Base-by-base conservation (phyloP, 495 filamentous ascomycete species). In the Cudoniella acicularis region DNA sequence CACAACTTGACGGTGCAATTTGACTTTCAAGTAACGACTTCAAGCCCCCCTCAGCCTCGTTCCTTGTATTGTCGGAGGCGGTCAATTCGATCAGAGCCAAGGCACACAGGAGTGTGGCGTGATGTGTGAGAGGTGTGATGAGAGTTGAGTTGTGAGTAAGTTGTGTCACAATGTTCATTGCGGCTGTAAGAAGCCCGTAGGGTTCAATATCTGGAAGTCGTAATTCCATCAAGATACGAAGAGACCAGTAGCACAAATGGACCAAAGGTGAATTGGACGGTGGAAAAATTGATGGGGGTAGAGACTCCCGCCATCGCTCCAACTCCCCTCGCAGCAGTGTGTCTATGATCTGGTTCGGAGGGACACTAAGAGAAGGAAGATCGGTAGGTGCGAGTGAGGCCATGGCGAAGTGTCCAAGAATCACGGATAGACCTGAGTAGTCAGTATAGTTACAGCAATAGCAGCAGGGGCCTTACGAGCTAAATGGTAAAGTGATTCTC, bases 171-270 rank as follows among this genome's bases (percentile, higher is more conserved):
- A 87, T 75, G 56, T 85, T 79, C 59, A 79, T 75, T 26, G 85
- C 84, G 17, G 82, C 79, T 57, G 79, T 80, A 10, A 92, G 72
- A 26, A 92, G 76, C 36, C 88, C 82, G 36, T 75, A 72, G 0
- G 82, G 80, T 57, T 79, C 75, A 63, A 82, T 70, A 65, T 82
- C 68, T 67, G 77, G 72, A 72, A 82, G 74, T 75, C 83, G 60
- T 58, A 82, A 72, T 50, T 83, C 79, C 24, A 82, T 77, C 16
- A 92, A 72, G 11, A 92, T 75, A 41, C 83, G 81, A 49, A 83
- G 70, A 60, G 91, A 88, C 83, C 88, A 89, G 70, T 91, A 93
- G 2, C 84, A 79, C 42, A 93, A 80, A 51, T 84, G 77, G 27
- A 91, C 75, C 10, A 88, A 69, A 30, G 73, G 76, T 49, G 73